phyloP scores from a whole-genome alignment of 1,284 basidiomycete species.

The Irpex rosettiformis region DNA sequence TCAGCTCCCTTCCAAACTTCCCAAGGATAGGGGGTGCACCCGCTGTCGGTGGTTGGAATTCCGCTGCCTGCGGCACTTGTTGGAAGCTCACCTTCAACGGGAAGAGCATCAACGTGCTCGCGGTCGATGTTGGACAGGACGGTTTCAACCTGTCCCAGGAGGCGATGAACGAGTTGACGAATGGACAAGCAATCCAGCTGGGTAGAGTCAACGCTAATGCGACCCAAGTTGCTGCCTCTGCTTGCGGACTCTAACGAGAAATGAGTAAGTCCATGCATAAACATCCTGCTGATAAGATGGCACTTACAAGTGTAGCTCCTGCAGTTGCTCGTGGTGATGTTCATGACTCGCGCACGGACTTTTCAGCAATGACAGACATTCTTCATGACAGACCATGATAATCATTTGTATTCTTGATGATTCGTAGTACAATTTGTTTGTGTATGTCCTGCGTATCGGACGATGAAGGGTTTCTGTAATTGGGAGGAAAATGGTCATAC shows the following conservation, averaged over 20 bases:
- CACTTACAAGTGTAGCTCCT: too few species aligned
- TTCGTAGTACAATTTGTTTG: too few species aligned
- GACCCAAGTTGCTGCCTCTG: constrained; percentile 29
- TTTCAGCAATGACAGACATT: too few species aligned
- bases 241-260: constrained; percentile 33
- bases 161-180: constrained; percentile 42
- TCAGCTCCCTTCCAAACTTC: constrained; percentile 44
- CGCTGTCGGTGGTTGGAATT: constrained; percentile 38
- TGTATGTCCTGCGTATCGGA: too few species aligned
- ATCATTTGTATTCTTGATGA: too few species aligned
- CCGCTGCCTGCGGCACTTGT: constrained; percentile 43
- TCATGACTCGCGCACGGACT: too few species aligned
- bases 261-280: too few species aligned
- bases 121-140: constrained; percentile 34
- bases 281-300: too few species aligned
- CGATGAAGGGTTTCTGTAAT: too few species aligned
- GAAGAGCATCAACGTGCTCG: constrained; percentile 36
- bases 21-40: constrained; percentile 45
- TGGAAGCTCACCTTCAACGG: constrained; percentile 38
- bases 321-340: too few species aligned
- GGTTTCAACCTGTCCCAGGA: constrained; percentile 37
- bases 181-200: constrained; percentile 32
- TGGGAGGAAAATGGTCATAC: too few species aligned
- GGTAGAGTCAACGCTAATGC: constrained; percentile 35
- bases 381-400: too few species aligned